Percentiles rank a stretch among this genome's conserved stretches.
phyloP scores from a whole-genome alignment of 768 basidiomycete species.

The Pleurotus pulmonarius region DNA sequence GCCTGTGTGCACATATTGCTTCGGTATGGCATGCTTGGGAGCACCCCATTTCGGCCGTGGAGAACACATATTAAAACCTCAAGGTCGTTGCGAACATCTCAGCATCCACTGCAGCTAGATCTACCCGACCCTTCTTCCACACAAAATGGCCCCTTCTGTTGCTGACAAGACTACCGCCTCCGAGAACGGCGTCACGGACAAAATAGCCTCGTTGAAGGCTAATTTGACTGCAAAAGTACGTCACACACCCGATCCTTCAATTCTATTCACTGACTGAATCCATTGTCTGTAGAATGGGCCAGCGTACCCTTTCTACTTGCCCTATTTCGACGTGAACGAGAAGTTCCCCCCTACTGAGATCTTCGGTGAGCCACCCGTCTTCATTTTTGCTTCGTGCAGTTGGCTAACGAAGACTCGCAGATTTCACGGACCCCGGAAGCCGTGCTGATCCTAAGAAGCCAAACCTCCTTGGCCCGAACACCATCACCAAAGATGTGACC shows the following conservation, averaged over 20 bases:
- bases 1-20: slow-evolving; percentile 3
- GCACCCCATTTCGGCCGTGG: neutral
- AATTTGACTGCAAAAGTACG: neutral
- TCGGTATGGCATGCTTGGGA: slow-evolving; percentile 2
- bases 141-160: slow-evolving; percentile 4
- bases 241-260: neutral
- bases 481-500: slow-evolving; percentile 34
- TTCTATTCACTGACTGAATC: no score
- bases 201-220: neutral
- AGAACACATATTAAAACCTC: neutral
- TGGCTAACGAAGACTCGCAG: slow-evolving; percentile 16
- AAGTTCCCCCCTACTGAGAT: slow-evolving; percentile 47
- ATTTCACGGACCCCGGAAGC: slow-evolving; percentile 38
- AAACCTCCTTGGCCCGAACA: slow-evolving; percentile 39
- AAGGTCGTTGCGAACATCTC: neutral
- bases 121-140: neutral
- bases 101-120: neutral
- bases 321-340: slow-evolving; percentile 41
- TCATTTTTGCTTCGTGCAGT: neutral
- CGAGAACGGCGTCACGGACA: neutral
- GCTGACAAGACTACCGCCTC: slow-evolving; percentile 2
- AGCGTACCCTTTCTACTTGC: slow-evolving; percentile 47
- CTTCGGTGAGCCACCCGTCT: slow-evolving; percentile 29
- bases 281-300: slow-evolving; percentile 25
- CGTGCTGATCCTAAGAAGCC: slow-evolving; percentile 50